These are phyloP conservation scores for Skeletonema costatum DNA, from an alignment of 108 stramenopile species.

Conservation along the genomic window DNA sequence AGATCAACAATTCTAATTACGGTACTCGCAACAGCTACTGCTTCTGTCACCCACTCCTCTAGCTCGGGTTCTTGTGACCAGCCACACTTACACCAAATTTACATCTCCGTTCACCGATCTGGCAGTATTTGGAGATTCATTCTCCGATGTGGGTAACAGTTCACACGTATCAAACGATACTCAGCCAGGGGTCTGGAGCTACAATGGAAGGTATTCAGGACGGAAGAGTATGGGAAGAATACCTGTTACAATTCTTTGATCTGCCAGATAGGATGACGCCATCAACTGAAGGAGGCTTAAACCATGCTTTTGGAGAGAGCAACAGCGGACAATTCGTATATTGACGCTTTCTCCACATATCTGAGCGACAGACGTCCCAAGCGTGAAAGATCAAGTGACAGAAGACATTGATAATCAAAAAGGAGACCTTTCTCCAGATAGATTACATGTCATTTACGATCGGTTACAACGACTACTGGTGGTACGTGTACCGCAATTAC, in stretches of 20 bases:
- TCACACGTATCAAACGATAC: background rate
- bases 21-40: background rate
- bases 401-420: constrained; percentile 8
- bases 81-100: background rate
- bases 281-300: too few species aligned
- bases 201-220: constrained; percentile 13
- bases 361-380: constrained; percentile 8
- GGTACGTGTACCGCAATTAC: constrained; percentile 14
- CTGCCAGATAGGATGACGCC: background rate
- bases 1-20: background rate
- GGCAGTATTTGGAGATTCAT: constrained; percentile 15
- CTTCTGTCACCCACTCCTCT: background rate
- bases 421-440: background rate
- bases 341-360: constrained; percentile 8
- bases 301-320: constrained; percentile 26
- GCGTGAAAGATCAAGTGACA: constrained; percentile 16
- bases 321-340: constrained; percentile 6
- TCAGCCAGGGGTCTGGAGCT: constrained; percentile 18
- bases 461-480: constrained; percentile 28
- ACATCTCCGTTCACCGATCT: background rate
- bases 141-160: constrained; percentile 28
- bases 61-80: background rate
- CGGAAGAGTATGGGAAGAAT: constrained; percentile 21
- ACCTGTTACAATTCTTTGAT: constrained; percentile 13
- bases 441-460: constrained; percentile 8